Conservation (phyloP, 305 asterid genomes). For the Rubia balearica region DNA sequence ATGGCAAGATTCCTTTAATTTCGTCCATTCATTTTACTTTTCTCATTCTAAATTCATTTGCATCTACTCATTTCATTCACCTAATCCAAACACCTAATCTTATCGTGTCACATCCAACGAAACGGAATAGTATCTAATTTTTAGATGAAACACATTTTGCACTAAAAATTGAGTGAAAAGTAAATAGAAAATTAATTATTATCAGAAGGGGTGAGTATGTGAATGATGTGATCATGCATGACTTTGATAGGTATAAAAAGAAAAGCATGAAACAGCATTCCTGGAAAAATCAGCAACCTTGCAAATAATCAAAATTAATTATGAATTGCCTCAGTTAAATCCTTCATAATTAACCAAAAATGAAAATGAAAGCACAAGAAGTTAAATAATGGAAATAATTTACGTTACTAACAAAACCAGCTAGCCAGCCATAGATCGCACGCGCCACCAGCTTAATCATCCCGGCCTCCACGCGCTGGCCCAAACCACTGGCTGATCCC, state of each 20-base stretch:
- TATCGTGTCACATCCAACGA: too few relatives aligned
- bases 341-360: conserved; percentile 6
- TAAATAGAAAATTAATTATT: too few relatives aligned
- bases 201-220: too few relatives aligned
- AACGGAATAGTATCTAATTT: too few relatives aligned
- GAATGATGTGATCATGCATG: background rate
- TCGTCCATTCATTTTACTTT: too few relatives aligned
- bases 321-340: conserved; percentile 1
- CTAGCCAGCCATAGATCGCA: background rate
- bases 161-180: too few relatives aligned
- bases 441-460: conserved; percentile 12
- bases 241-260: background rate
- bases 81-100: too few relatives aligned
- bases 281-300: background rate
- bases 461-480: conserved; percentile 96
- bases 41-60: too few relatives aligned
- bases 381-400: conserved; percentile 3
- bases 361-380: conserved; percentile 26
- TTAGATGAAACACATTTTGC: too few relatives aligned
- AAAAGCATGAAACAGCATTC: background rate
- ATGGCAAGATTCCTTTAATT: too few relatives aligned
- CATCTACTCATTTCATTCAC: too few relatives aligned
- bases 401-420: background rate
- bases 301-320: background rate
- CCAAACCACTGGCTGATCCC: conserved; percentile 97